A percentile compares a stretch with the other conserved stretches of the same genome.
These are phyloP conservation scores for Parachaetomium inaequale DNA, from an alignment of 495 filamentous ascomycete species.

Conservation along the genomic window DNA sequence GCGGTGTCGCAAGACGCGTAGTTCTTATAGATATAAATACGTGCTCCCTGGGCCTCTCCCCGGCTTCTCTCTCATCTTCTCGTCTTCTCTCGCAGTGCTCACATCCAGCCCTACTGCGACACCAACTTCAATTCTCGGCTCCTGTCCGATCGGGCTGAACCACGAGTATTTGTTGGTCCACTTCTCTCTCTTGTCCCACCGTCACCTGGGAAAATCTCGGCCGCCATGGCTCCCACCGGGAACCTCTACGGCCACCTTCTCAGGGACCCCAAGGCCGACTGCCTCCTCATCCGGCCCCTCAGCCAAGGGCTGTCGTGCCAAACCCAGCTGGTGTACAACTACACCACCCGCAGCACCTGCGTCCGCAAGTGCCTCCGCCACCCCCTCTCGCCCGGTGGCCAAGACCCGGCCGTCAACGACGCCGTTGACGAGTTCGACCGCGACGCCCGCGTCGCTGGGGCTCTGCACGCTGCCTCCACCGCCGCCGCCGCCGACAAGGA, in stretches of 20 bases:
- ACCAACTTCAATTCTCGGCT: no score
- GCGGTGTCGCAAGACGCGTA: no score
- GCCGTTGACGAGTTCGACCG: neutral
- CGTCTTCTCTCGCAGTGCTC: no score
- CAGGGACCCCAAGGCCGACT: neutral
- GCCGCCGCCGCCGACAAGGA: neutral
- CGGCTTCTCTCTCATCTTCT: no score
- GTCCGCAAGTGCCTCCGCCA: slow-evolving; percentile 10
- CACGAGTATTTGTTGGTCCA: neutral
- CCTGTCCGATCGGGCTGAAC: neutral
- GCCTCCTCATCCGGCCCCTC: neutral
- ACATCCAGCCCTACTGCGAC: no score
- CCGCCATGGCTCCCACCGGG: neutral
- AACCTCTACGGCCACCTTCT: neutral
- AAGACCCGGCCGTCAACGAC: neutral
- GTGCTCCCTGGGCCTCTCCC: no score
- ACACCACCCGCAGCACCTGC: neutral
- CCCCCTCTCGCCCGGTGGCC: neutral
- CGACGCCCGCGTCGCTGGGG: neutral
- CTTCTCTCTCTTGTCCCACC: neutral
- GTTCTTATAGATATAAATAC: no score
- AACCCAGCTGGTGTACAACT: slow-evolving; percentile 4
- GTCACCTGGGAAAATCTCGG: neutral
- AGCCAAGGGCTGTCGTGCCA: neutral
- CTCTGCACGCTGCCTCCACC: neutral